These are phyloP conservation scores for Tricholoma bakamatsutake DNA, from an alignment of 768 basidiomycete genomes.

Conservation along the genomic window DNA sequence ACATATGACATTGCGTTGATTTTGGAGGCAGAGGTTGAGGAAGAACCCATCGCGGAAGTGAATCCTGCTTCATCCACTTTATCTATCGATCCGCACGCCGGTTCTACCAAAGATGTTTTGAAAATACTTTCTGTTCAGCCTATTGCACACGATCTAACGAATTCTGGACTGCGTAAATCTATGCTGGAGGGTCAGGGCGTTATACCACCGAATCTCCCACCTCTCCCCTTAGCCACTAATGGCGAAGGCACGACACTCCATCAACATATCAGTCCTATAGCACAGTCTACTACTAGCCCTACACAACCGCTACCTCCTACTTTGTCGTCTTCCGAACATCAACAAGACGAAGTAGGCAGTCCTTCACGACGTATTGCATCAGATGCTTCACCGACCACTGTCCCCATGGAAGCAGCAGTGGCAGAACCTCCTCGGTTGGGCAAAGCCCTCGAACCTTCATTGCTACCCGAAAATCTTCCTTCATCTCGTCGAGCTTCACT, in stretches of 20 bases:
- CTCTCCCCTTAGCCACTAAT: neutral
- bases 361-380: neutral
- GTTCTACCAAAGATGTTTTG: neutral
- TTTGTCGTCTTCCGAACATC: neutral
- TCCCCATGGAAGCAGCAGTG: neutral
- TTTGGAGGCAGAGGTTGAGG: constrained; percentile 21
- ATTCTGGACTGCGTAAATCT: neutral
- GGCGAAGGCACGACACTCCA: neutral
- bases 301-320: neutral
- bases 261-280: neutral
- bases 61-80: neutral
- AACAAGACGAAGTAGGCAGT: neutral
- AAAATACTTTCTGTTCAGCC: neutral
- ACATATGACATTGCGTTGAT: constrained; percentile 35
- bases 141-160: neutral
- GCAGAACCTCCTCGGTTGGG: neutral
- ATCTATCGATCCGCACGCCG: neutral
- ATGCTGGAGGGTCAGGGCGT: neutral
- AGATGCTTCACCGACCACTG: neutral
- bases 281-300: neutral
- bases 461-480: constrained; percentile 1
- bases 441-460: neutral
- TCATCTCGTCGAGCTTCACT: constrained; percentile 3
- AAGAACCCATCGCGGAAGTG: constrained; percentile 1
- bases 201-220: neutral